Evolutionary conservation across 176 grass and related monocot species (phyloP), one percentile per base, ranked within the genome.

Genomic region (Musa schizocarpa): DNA sequence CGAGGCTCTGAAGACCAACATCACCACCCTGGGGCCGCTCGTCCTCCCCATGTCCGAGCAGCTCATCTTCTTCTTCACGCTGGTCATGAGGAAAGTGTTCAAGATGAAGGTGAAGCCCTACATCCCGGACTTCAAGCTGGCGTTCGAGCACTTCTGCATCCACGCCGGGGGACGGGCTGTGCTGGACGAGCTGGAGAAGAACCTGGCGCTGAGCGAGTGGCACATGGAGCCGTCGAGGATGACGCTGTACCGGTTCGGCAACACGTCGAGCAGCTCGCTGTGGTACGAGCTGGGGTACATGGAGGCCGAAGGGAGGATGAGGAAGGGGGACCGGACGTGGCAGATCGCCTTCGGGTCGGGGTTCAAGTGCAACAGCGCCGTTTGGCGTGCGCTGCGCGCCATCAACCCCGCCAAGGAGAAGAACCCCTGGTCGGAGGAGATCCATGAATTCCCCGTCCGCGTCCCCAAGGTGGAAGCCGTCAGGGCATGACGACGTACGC

Each of bases 111-210:
- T 88, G 0, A 62, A 48, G 34, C 93, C 93, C 3, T 93, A 98
- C 73, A 81, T 93, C 49, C 94, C 94, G 9, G 94, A 98, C 72
- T 98, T 98, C 84, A 98, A 93, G 86, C 82, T 86, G 86, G 94
- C 90, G 5, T 98, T 98, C 77, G 90, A 93, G 11, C 94, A 98
- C 83, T 98, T 98, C 62, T 98, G 94, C 82, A 89, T 98, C 88
- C 94, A 98, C 72, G 94, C 94, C 0, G 94, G 94, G 1, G 94
- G 94, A 0, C 22, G 86, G 4, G 94, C 94, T 0, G 90, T 98
- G 78, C 78, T 98, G 0, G 94, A 98, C 72, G 87, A 87, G 53
- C 82, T 98, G 51, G 90, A 98, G 86, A 84, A 87, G 74, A 98
- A 53, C 78, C 78, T 98, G 1, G 75, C 11, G 0, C 80, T 98